A percentile compares a stretch with the other conserved stretches of the same genome.
These are phyloP conservation scores for Sporothrix dimorphospora DNA, from an alignment of 2,329 filamentous ascomycete genomes.

Conservation along the genomic window DNA sequence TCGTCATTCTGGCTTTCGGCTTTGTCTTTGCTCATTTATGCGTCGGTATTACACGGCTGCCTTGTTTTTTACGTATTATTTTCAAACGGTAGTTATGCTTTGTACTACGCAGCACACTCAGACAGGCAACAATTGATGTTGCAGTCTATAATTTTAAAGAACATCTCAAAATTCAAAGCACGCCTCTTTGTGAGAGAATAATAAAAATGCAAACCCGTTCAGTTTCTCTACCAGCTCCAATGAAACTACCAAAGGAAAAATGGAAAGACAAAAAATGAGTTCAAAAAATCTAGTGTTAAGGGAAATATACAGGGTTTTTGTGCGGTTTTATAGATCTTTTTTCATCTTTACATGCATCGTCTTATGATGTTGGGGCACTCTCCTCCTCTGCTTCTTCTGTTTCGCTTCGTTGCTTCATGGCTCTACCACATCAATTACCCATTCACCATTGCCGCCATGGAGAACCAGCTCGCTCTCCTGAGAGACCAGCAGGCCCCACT, in stretches of 20 bases:
- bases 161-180: neutral
- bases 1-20: neutral
- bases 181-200: neutral
- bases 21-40: neutral
- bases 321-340: constrained; percentile 16
- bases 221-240: neutral
- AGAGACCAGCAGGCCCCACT: neutral
- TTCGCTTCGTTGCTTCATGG: constrained; percentile 12
- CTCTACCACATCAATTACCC: constrained; percentile 4
- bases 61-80: neutral
- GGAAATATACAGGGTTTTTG: constrained; percentile 12
- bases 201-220: neutral
- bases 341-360: constrained; percentile 15
- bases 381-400: neutral
- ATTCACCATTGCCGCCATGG: neutral
- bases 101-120: neutral
- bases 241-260: neutral
- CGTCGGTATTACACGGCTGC: neutral
- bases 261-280: constrained; percentile 10
- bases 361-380: constrained; percentile 8
- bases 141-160: neutral
- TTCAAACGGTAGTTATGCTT: too few species aligned
- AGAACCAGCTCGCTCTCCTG: neutral
- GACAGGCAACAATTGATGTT: neutral
- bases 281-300: constrained; percentile 11